These are phyloP conservation scores for Prunella vulgaris DNA, from an alignment of 257 asterid species.

Conservation along the genomic window DNA sequence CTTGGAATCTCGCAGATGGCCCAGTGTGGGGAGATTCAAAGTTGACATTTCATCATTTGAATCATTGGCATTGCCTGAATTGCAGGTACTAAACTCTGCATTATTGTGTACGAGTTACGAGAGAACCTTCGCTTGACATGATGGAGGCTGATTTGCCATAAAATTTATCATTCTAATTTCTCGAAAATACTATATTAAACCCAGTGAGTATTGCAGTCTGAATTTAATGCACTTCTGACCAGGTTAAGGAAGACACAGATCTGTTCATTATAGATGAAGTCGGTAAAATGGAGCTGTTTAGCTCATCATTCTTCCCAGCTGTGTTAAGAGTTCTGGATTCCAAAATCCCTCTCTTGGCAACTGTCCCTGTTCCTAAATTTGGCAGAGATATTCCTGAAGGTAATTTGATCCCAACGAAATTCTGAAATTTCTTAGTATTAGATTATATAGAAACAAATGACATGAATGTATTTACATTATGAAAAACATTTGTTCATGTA, in stretches of 20 bases:
- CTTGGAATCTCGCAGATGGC: constrained; percentile 71
- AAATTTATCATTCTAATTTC: neutral
- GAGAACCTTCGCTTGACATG: neutral
- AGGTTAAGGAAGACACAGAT: constrained; percentile 78
- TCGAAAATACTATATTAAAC: neutral
- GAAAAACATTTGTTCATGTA: neutral
- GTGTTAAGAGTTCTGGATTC: constrained; percentile 74
- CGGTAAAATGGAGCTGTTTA: constrained; percentile 88
- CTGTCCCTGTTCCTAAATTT: constrained; percentile 66
- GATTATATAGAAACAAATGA: neutral
- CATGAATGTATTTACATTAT: neutral
- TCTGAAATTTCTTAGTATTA: neutral
- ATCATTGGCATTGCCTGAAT: constrained; percentile 75
- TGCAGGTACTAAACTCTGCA: constrained; percentile 53
- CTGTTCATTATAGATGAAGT: constrained; percentile 83
- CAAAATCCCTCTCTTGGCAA: constrained; percentile 77
- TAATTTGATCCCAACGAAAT: constrained; percentile 21
- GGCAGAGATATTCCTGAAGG: constrained; percentile 92
- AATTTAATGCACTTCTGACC: constrained; percentile 25
- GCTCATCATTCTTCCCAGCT: constrained; percentile 85
- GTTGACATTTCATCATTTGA: constrained; percentile 86
- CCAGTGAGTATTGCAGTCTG: neutral
- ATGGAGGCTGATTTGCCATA: neutral
- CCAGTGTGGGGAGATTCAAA: constrained; percentile 77
- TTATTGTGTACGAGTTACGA: neutral